These are phyloP conservation scores for Hypoxylon crocopeplum DNA, from an alignment of 495 filamentous ascomycete genomes.

Conservation along the genomic window DNA sequence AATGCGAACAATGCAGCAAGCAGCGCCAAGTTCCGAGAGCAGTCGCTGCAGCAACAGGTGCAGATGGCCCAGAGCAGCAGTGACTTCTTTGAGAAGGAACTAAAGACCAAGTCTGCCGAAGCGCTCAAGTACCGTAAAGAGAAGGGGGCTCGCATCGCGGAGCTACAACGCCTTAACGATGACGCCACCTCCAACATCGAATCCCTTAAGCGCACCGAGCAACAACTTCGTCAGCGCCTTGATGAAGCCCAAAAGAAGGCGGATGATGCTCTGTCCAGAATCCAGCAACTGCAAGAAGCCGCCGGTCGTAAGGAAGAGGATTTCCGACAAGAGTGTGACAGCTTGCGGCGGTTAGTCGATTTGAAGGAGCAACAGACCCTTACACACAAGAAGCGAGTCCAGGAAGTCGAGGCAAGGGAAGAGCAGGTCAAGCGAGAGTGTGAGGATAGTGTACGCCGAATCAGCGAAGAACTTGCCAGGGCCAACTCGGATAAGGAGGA, in stretches of 20 bases:
- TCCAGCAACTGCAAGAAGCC: slow-evolving; percentile 85
- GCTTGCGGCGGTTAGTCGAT: slow-evolving; percentile 78
- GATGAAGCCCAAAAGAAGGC: slow-evolving; percentile 86
- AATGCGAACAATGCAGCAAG: slow-evolving; percentile 76
- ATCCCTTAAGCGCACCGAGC: slow-evolving; percentile 77
- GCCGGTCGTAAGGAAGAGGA: slow-evolving; percentile 78
- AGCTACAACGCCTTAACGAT: slow-evolving; percentile 87
- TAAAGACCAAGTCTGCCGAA: slow-evolving; percentile 86
- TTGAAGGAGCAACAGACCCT: slow-evolving; percentile 83
- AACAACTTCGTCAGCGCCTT: slow-evolving; percentile 76
- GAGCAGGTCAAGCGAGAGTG: slow-evolving; percentile 82
- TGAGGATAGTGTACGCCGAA: slow-evolving; percentile 77
- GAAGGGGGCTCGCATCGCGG: slow-evolving; percentile 82
- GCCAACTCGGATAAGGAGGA: slow-evolving; percentile 74
- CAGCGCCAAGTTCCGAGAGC: slow-evolving; percentile 84
- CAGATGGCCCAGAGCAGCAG: slow-evolving; percentile 84
- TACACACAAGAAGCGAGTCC: slow-evolving; percentile 78
- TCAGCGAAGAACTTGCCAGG: slow-evolving; percentile 72
- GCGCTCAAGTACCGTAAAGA: slow-evolving; percentile 92
- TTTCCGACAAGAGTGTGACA: slow-evolving; percentile 83
- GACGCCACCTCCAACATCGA: slow-evolving; percentile 79
- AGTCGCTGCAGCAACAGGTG: slow-evolving; percentile 85
- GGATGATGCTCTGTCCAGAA: slow-evolving; percentile 78
- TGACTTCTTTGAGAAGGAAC: slow-evolving; percentile 88
- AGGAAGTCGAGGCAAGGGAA: slow-evolving; percentile 78